A percentile compares a stretch with the other conserved stretches of the same genome.
Conservation (phyloP, 345 rosid species). For the Citrus cavaleriei region DNA sequence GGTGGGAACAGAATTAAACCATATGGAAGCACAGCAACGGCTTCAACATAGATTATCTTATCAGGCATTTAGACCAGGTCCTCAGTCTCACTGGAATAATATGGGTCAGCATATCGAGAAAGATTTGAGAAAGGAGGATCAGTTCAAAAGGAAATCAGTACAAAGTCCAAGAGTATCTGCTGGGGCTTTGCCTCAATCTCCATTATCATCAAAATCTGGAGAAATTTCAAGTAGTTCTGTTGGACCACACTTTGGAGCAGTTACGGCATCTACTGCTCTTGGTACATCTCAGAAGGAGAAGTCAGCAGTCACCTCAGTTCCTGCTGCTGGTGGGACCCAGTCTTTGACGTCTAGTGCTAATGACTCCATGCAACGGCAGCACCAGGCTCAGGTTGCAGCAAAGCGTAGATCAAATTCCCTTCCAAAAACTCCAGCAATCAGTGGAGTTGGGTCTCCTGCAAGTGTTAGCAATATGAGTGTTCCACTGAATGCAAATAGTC, state of each 20-base stretch:
- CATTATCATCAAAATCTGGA: conserved; percentile 92
- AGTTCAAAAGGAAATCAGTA: conserved; percentile 62
- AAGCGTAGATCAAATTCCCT: conserved; percentile 79
- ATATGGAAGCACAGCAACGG: conserved; percentile 56
- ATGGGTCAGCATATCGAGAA: conserved; percentile 58
- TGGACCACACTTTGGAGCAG: conserved; percentile 74
- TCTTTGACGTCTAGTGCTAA: conserved; percentile 79
- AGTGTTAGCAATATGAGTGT: conserved; percentile 73
- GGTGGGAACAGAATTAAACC: conserved; percentile 54
- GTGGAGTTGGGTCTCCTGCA: conserved; percentile 89
- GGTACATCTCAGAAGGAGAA: conserved; percentile 78
- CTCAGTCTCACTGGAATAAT: conserved; percentile 73
- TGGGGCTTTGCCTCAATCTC: conserved; percentile 85
- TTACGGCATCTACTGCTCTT: conserved; percentile 38
- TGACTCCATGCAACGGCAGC: conserved; percentile 71
- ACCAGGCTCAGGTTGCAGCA: conserved; percentile 57
- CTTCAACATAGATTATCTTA: conserved; percentile 57
- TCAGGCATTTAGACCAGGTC: conserved; percentile 50
- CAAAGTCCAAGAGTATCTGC: conserved; percentile 87
- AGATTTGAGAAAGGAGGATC: conserved; percentile 77
- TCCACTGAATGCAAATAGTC: conserved; percentile 71
- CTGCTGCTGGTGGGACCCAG: conserved; percentile 58
- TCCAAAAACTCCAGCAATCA: conserved; percentile 65
- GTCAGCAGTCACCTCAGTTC: conserved; percentile 54
- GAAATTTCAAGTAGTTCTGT: conserved; percentile 91